Evolutionary conservation across 1,284 basidiomycete genomes (phyloP).

Genomic region (Ganoderma leucocontextum): DNA sequence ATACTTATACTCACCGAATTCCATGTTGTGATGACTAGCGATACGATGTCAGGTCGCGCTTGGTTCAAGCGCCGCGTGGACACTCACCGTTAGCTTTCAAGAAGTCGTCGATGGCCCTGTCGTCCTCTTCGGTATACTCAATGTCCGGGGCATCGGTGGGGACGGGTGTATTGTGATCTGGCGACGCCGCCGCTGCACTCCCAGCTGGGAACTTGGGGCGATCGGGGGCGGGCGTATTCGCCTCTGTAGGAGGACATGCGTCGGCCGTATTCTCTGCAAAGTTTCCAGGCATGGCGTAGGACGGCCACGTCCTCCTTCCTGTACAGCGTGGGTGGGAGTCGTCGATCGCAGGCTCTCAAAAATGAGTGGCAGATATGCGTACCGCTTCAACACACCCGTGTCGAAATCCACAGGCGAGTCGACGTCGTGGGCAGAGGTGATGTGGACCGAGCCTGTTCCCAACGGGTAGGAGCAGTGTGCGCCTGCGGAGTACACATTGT

Average conservation of each 20-base stretch:
- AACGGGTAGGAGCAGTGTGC: constrained; percentile 44
- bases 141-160: constrained; percentile 54
- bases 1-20: constrained; percentile 53
- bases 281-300: constrained; percentile 66
- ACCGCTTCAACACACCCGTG: constrained; percentile 24
- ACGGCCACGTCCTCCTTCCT: constrained; percentile 57
- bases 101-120: constrained; percentile 58
- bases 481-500: constrained; percentile 10
- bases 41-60: not conserved
- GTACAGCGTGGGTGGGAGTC: not conserved
- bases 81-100: constrained; percentile 40
- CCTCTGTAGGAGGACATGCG: constrained; percentile 66
- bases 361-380: not conserved
- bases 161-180: constrained; percentile 45
- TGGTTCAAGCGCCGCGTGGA: too few species aligned
- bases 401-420: constrained; percentile 48
- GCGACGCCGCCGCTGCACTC: constrained; percentile 48
- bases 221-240: constrained; percentile 46
- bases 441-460: constrained; percentile 52
- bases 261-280: constrained; percentile 61
- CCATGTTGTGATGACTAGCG: constrained; percentile 42
- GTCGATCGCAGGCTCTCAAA: not conserved
- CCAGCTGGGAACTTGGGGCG: constrained; percentile 60
- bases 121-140: constrained; percentile 63
- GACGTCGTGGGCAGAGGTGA: constrained; percentile 47